These are phyloP conservation scores for Quercus ilex DNA, from an alignment of 306 rosid genomes.

Conservation along the genomic window DNA sequence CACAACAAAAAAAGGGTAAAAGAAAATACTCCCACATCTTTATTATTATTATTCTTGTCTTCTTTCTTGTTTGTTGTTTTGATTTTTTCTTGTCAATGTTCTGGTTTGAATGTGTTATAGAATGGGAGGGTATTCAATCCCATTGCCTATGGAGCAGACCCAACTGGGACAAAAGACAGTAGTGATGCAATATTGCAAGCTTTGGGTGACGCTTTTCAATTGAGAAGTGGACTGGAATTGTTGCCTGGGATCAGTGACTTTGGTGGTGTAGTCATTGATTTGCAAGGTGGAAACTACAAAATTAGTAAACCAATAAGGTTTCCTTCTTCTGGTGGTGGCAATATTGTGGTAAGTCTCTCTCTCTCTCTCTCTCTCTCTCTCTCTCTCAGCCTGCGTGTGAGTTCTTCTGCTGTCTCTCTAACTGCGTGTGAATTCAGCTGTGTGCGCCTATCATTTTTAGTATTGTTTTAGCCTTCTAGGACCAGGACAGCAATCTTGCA, in stretches of 20 bases:
- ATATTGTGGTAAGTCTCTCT: conserved; percentile 51
- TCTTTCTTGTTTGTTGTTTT: not conserved
- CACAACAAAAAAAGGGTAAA: conserved; percentile 33
- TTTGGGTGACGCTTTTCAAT: conserved; percentile 40
- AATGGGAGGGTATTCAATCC: conserved; percentile 45
- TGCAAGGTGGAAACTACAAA: conserved; percentile 57
- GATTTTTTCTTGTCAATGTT: not conserved
- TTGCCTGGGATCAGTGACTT: conserved; percentile 47
- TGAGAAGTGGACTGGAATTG: conserved; percentile 39
- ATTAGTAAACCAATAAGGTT: conserved; percentile 51
- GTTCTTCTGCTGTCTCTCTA: not conserved
- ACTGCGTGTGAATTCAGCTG: too few relatives aligned
- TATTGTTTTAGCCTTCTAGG: too few relatives aligned
- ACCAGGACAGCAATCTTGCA: too few relatives aligned
- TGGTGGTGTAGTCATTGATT: conserved; percentile 62
- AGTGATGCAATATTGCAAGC: conserved; percentile 40
- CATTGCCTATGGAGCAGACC: conserved; percentile 65
- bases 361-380: conserved; percentile 4
- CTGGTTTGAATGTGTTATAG: conserved; percentile 12
- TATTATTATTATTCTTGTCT: too few relatives aligned
- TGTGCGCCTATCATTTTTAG: too few relatives aligned
- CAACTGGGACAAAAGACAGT: conserved; percentile 51
- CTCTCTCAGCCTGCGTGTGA: not conserved
- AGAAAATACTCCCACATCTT: not conserved
- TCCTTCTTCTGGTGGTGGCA: conserved; percentile 51